Percentiles rank a stretch among this genome's conserved stretches.
These are phyloP conservation scores for Nymphaea thermarum DNA, from an alignment of 164 flowering plant genomes.

Conservation along the genomic window DNA sequence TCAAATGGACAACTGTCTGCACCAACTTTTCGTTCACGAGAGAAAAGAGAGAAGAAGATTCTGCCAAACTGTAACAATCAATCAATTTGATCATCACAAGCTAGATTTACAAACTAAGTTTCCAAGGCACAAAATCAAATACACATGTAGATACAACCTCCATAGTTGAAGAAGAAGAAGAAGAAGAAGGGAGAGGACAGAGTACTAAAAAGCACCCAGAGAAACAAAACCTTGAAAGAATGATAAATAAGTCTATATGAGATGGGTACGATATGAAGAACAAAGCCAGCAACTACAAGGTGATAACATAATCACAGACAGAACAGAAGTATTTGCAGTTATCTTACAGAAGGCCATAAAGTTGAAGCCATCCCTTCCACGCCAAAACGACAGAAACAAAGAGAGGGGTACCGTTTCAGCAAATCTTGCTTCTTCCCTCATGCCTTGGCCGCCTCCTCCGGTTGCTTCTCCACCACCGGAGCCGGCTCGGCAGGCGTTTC, in stretches of 20 bases:
- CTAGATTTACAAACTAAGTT: background rate
- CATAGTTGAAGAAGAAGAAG: no score
- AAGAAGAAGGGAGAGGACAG: background rate
- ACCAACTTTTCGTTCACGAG: no score
- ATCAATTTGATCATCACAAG: background rate
- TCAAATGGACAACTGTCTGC: no score
- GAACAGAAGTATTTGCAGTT: background rate
- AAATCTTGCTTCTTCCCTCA: background rate
- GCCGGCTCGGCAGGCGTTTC: constrained; percentile 5
- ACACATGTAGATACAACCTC: background rate
- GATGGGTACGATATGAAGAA: background rate
- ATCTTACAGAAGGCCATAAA: background rate
- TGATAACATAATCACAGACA: background rate
- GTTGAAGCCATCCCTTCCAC: background rate
- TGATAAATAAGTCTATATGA: background rate
- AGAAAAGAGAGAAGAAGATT: no score
- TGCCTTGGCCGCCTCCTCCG: no score
- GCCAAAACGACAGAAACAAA: background rate
- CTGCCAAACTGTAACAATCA: no score
- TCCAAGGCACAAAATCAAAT: background rate
- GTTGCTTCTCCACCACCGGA: background rate
- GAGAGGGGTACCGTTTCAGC: background rate
- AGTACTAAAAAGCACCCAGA: background rate
- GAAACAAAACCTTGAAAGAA: background rate
- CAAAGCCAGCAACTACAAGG: background rate